Conservation (phyloP, 2,329 filamentous ascomycete genomes). For the Ambrosiella beaveri region DNA sequence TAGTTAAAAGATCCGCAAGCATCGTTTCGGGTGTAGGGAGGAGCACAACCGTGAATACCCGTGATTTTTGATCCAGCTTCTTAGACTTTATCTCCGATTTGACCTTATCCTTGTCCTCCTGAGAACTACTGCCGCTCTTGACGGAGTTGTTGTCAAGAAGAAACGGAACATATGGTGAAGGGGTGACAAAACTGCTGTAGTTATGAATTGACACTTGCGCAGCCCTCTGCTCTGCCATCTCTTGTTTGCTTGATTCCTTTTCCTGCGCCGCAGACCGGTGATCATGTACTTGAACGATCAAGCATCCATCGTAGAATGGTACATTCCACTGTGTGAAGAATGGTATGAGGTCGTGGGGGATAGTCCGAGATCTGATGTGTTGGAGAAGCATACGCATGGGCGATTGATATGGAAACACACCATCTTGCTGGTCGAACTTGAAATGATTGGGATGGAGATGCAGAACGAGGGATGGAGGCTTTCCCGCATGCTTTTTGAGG, state of each 20-base stretch:
- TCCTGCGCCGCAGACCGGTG: slow-evolving; percentile 50
- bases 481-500: slow-evolving; percentile 60
- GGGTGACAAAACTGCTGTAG: slow-evolving; percentile 76
- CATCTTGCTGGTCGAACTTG: slow-evolving; percentile 83
- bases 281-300: slow-evolving; percentile 89
- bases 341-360: slow-evolving; percentile 78
- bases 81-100: slow-evolving; percentile 36
- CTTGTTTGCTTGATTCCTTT: slow-evolving; percentile 37
- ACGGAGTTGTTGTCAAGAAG: slow-evolving; percentile 36
- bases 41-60: slow-evolving; percentile 61
- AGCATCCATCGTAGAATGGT: slow-evolving; percentile 79
- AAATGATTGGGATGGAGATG: slow-evolving; percentile 78
- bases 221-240: slow-evolving; percentile 41
- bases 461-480: slow-evolving; percentile 66
- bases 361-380: slow-evolving; percentile 55
- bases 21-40: slow-evolving; percentile 65
- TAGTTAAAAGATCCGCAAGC: slow-evolving; percentile 58
- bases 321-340: slow-evolving; percentile 57
- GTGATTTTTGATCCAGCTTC: slow-evolving; percentile 32
- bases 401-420: slow-evolving; percentile 79
- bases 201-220: slow-evolving; percentile 77
- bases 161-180: slow-evolving; percentile 68
- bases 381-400: slow-evolving; percentile 72
- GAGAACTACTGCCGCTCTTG: slow-evolving; percentile 14
- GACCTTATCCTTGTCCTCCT: slow-evolving; percentile 22